Evolutionary conservation across 108 stramenopile genomes (phyloP), one percentile per base, ranked within the genome.

Genomic region (Aurantiochytrium sp.): DNA sequence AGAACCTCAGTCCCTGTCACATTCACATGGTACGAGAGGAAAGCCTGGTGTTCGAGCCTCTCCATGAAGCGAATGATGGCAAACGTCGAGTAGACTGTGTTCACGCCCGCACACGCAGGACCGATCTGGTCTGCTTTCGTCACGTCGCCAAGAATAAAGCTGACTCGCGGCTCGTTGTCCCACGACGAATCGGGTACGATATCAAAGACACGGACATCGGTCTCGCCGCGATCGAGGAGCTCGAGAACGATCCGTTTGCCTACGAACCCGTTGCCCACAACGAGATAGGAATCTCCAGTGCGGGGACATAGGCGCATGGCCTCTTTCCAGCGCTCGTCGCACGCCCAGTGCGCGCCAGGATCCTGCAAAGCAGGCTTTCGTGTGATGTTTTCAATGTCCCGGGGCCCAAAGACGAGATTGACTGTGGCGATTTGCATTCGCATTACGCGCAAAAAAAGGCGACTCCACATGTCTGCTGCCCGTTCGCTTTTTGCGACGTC

Each of bases 21-120:
- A 23, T 83, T 83, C 49, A 83, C 51, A 4, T 83, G 76, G 5
- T 83, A 83, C 51, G 76, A 83, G 76, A 83, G 76, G 28, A 83
- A 83, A 0, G 51, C 76, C 51, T 83, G 76, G 76, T 83, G 76
- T 23, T 83, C 76, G 45, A 83, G 76, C 5, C 76, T 21, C 3
- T 83, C 76, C 76, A 83, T 83, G 76, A 83, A 83, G 49, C 76
- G 45, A 45, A 83, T 83, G 76, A 83, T 83, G 45, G 76, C 76
- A 83, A 83, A 83, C 43, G 76, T 83, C 49, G 76, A 83, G 76
- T 83, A 83, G 43, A 83, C 45, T 6, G 51, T 53, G 51, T 83
- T 45, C 43, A 83, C 76, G 3, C 23, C 23, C 6, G 19, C 76
- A 45, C 76, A 83, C 18, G 76, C 76, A 12, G 51, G 76, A 6